Conservation (phyloP, 2,329 filamentous ascomycete species). For the Ilyonectria robusta region DNA sequence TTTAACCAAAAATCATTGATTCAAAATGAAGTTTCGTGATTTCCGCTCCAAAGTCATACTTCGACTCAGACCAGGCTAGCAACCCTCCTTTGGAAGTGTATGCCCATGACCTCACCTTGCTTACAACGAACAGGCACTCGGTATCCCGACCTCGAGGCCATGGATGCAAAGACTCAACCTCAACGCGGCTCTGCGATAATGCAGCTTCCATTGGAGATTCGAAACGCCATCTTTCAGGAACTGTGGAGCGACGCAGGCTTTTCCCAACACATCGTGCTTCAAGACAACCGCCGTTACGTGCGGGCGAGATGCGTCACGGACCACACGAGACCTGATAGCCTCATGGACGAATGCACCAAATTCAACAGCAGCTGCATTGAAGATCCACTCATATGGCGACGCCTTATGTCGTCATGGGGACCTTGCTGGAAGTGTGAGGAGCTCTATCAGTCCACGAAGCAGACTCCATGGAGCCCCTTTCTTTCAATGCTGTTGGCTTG, state of each 20-base stretch:
- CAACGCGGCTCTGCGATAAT: background rate
- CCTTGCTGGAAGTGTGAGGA: constrained; percentile 10
- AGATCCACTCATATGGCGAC: background rate
- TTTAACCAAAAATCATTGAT: no score
- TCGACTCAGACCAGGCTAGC: background rate
- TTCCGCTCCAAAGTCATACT: background rate
- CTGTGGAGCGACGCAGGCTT: constrained; percentile 3
- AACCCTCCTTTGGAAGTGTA: no score
- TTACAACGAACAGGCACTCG: background rate
- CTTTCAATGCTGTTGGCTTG: constrained; percentile 4
- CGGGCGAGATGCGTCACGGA: constrained; percentile 4
- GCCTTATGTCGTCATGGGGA: constrained; percentile 2
- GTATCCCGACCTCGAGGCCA: constrained; percentile 9
- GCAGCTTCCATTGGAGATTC: background rate
- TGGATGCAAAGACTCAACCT: constrained; percentile 1
- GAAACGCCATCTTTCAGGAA: constrained; percentile 7
- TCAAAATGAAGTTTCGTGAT: background rate
- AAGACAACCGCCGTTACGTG: background rate
- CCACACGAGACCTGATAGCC: background rate
- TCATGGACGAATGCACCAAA: constrained; percentile 2
- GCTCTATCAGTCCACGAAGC: constrained; percentile 10
- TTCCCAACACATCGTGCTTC: constrained; percentile 12
- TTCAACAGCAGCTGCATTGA: background rate
- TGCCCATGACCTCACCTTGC: background rate
- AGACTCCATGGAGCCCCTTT: constrained; percentile 4